phyloP scores from a whole-genome alignment of 176 grass and related monocot genomes.

The Puccinellia tenuiflora region DNA sequence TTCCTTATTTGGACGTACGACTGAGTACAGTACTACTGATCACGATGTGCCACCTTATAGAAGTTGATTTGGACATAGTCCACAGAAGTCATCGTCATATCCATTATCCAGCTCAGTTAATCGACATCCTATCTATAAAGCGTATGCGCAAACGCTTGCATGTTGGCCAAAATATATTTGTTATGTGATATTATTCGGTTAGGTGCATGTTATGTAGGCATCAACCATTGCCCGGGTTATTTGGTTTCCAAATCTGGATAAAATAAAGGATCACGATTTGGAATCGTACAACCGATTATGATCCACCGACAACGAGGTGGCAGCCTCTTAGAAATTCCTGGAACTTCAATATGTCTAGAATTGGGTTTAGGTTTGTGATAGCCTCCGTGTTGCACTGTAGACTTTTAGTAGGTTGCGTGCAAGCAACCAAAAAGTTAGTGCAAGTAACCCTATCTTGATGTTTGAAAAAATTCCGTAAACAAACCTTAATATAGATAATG shows the following conservation, averaged over 20 bases:
- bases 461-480: too few species aligned
- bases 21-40: neutral
- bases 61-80: too few species aligned
- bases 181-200: neutral
- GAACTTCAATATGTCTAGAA: too few species aligned
- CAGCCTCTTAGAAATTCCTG: too few species aligned
- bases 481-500: too few species aligned
- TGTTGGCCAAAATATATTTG: neutral
- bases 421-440: too few species aligned
- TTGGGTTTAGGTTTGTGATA: too few species aligned
- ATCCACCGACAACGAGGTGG: too few species aligned
- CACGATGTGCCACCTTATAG: neutral
- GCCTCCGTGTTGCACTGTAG: too few species aligned
- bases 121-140: neutral
- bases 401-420: too few species aligned
- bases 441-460: too few species aligned
- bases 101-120: neutral
- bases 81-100: neutral
- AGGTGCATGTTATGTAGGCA: neutral
- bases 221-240: neutral
- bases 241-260: neutral
- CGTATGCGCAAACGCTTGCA: neutral
- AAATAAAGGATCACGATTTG: neutral
- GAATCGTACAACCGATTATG: neutral
- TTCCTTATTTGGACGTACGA: neutral